phyloP scores from a whole-genome alignment of 2,329 filamentous ascomycete genomes.

The Ilyonectria destructans region DNA sequence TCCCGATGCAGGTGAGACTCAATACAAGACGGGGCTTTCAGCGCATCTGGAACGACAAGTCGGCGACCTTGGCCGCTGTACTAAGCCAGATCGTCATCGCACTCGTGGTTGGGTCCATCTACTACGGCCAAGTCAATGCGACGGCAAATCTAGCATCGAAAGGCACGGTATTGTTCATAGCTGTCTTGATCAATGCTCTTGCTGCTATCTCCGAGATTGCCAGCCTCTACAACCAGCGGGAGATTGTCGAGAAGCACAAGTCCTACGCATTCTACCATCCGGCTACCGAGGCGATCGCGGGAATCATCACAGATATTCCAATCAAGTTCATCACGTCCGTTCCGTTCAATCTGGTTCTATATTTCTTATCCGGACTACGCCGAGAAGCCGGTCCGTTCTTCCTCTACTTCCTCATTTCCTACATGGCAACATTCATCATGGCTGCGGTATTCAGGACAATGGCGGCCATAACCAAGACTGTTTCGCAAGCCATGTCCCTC shows the following conservation, averaged over 20 bases:
- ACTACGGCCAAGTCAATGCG: constrained; percentile 71
- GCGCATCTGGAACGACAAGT: constrained; percentile 65
- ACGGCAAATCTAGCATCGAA: constrained; percentile 70
- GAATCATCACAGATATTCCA: constrained; percentile 56
- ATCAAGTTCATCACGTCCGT: constrained; percentile 55
- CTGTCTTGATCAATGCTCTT: constrained; percentile 54
- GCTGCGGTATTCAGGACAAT: constrained; percentile 80
- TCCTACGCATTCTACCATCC: constrained; percentile 57
- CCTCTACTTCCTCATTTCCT: constrained; percentile 80
- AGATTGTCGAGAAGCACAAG: constrained; percentile 49
- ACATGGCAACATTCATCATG: constrained; percentile 74
- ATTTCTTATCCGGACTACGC: constrained; percentile 66
- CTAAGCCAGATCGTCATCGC: constrained; percentile 49
- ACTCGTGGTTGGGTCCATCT: constrained; percentile 77
- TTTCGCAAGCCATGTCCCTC: constrained; percentile 69
- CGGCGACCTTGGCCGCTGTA: constrained; percentile 58
- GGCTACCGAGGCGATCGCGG: constrained; percentile 40
- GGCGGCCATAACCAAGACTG: constrained; percentile 77
- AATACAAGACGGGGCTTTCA: constrained; percentile 66
- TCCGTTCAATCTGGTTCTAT: constrained; percentile 66
- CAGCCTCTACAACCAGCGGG: constrained; percentile 42
- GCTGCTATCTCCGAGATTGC: constrained; percentile 45
- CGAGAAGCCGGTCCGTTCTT: constrained; percentile 80
- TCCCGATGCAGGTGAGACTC: constrained; percentile 65
- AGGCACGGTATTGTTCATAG: constrained; percentile 48